Conservation (phyloP, 768 basidiomycete genomes). For the Crepidotus variabilis region DNA sequence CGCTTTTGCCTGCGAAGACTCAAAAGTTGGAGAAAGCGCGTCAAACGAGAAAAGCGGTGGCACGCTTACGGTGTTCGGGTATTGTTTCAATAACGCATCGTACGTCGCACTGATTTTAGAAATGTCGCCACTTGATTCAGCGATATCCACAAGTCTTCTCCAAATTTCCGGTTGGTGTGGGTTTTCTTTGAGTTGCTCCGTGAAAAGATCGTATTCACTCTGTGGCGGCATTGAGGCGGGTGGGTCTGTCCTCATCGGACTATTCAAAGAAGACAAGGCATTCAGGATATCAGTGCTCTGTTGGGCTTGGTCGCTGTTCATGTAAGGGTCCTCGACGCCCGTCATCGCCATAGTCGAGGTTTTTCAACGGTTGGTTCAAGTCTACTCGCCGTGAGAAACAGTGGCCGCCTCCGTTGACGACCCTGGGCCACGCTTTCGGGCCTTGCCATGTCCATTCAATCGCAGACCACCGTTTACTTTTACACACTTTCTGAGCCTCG, state of each 20-base stretch:
- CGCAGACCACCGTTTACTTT: too few relatives aligned
- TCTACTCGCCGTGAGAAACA: slow-evolving; percentile 1
- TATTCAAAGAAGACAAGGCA: slow-evolving; percentile 22
- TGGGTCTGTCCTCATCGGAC: slow-evolving; percentile 24
- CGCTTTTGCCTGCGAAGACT: slow-evolving; percentile 57
- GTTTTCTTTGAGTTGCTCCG: slow-evolving; percentile 57
- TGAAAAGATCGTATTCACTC: slow-evolving; percentile 67
- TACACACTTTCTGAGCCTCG: too few relatives aligned
- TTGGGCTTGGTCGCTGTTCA: slow-evolving; percentile 28
- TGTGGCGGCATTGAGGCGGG: slow-evolving; percentile 29
- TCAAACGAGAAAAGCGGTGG: slow-evolving; percentile 5
- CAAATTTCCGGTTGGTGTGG: slow-evolving; percentile 77
- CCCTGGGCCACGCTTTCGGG: background rate
- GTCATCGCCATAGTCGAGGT: slow-evolving; percentile 12
- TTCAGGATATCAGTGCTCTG: slow-evolving; percentile 29
- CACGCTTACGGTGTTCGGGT: slow-evolving; percentile 86
- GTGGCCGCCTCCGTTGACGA: background rate
- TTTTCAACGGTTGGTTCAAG: slow-evolving; percentile 1
- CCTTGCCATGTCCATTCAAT: too few relatives aligned
- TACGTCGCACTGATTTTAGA: slow-evolving; percentile 79
- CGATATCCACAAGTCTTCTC: slow-evolving; percentile 72
- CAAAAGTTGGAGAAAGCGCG: slow-evolving; percentile 1
- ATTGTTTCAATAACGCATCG: slow-evolving; percentile 76
- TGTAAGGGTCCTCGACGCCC: slow-evolving; percentile 18
- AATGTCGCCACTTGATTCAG: slow-evolving; percentile 75